These are phyloP conservation scores for Ophiostoma perfectum DNA, from an alignment of 2,329 filamentous ascomycete genomes.

Conservation along the genomic window DNA sequence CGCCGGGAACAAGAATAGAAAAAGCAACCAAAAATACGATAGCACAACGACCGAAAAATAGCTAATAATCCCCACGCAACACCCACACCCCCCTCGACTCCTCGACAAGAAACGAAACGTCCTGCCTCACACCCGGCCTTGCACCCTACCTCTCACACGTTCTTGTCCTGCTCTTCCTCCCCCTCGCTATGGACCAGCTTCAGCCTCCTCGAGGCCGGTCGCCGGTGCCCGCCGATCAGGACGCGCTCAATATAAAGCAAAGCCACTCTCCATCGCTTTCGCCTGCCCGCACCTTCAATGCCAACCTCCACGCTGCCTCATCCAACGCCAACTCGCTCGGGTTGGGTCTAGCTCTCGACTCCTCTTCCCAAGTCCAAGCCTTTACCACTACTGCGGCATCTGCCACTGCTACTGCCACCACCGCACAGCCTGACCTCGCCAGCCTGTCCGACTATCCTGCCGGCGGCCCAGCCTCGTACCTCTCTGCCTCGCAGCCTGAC, in stretches of 20 bases:
- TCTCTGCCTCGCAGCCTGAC: constrained; percentile 31
- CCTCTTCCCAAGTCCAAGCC: constrained; percentile 41
- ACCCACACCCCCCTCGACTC: constrained; percentile 20
- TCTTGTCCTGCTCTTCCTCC: neutral
- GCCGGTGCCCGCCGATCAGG: constrained; percentile 54
- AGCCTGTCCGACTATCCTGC: constrained; percentile 47
- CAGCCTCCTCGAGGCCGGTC: constrained; percentile 52
- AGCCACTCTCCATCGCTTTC: constrained; percentile 56
- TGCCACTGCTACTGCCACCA: constrained; percentile 21
- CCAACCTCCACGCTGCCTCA: constrained; percentile 38
- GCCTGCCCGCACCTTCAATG: constrained; percentile 42
- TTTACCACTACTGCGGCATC: constrained; percentile 31
- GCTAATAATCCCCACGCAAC: constrained; percentile 13
- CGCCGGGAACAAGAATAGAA: constrained; percentile 19
- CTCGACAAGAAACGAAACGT: neutral
- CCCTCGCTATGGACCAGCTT: constrained; percentile 47
- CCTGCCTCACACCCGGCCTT: neutral
- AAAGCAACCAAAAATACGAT: constrained; percentile 18
- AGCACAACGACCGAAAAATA: constrained; percentile 14
- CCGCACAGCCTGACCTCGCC: constrained; percentile 41
- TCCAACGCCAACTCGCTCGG: constrained; percentile 34
- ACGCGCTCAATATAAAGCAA: constrained; percentile 60
- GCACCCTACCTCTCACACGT: neutral
- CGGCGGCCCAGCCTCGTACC: constrained; percentile 18
- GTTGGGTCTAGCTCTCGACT: constrained; percentile 56